Base-by-base conservation (phyloP, 1,284 basidiomycete species). In the Cutaneotrichosporon mucoides region DNA sequence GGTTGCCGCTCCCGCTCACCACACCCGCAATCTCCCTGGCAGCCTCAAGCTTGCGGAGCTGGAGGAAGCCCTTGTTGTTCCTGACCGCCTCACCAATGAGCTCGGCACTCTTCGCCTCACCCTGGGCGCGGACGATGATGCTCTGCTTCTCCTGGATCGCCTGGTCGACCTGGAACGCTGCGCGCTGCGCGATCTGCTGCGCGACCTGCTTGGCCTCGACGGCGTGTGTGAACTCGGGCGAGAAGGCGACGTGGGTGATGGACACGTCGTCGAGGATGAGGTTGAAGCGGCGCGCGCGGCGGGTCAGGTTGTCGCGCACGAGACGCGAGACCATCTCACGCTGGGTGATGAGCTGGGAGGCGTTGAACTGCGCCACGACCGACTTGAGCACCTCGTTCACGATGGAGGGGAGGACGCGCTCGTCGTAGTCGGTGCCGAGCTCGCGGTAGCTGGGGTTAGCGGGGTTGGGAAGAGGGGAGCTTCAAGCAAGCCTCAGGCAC, bases 81-180 rank as follows among this genome's bases (percentile, higher is more conserved):
- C 91, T 88, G 73, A 76, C 59, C n/a, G 96, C 92, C 63, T 82
- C 84, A 12, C 92, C 95, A 73, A 99, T 97, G 59, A 92, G 94
- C 59, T 86, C 81, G 6, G 93, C 93, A 8, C 95, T 96, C 80
- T 99, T 94, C 4, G 95, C 95, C 81, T 99, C 95, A 62, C 96
- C 96, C 79, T 99, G 95, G 2, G 96, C 94, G 58, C 96, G 87
- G 65, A 99, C 97, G 65, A 99, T 94, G 6, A 92, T 88, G 1
- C 95, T 96, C 82, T 99, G 95, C 60, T 94, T 87, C 79, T 99
- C 96, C 88, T 99, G 96, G 78, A 99, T 95, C 40, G 96, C 92
- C 61, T 76, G 76, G 59, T 99, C 96, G 65, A 99, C 95, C 66
- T 99, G 90, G 79, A 99, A 99, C 79, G 96, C 98, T 64, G 95